Percentiles rank a stretch among this genome's conserved stretches.
These are phyloP conservation scores for Cutaneotrichosporon sp. DNA, from an alignment of 1,284 basidiomycete genomes.

Conservation along the genomic window DNA sequence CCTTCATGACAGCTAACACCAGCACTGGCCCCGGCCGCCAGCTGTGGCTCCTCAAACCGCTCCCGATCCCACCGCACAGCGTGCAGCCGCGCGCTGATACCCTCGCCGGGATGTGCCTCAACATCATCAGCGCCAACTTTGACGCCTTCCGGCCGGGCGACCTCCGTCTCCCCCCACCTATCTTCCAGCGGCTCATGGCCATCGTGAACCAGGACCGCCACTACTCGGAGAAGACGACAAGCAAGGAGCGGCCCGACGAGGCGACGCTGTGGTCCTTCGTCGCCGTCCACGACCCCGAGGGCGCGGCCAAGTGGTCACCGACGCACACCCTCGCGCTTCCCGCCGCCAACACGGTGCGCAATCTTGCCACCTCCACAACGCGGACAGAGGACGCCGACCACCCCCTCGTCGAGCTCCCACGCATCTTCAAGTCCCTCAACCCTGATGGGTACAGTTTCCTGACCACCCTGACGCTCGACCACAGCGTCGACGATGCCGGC, in stretches of 20 bases:
- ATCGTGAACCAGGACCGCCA: conserved; percentile 23
- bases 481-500: conserved; percentile 33
- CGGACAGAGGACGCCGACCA: conserved; percentile 25
- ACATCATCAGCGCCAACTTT: conserved; percentile 31
- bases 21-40: conserved; percentile 28
- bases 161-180: conserved; percentile 26
- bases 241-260: conserved; percentile 32
- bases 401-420: conserved; percentile 36
- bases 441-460: conserved; percentile 25
- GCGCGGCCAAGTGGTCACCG: conserved; percentile 1
- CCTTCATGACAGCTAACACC: conserved; percentile 4
- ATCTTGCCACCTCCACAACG: conserved; percentile 26
- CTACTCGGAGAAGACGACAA: background rate
- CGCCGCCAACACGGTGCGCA: conserved; percentile 16
- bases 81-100: conserved; percentile 15
- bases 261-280: conserved; percentile 43
- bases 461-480: conserved; percentile 40
- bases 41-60: conserved; percentile 37
- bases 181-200: conserved; percentile 29
- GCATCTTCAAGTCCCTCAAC: conserved; percentile 23
- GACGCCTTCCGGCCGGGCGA: conserved; percentile 28
- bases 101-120: conserved; percentile 34
- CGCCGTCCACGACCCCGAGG: conserved; percentile 32
- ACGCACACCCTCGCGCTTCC: conserved; percentile 33
- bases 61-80: conserved; percentile 26